These are phyloP conservation scores for Cymbopogon citratus DNA, from an alignment of 176 grass and related monocot genomes.

Conservation along the genomic window DNA sequence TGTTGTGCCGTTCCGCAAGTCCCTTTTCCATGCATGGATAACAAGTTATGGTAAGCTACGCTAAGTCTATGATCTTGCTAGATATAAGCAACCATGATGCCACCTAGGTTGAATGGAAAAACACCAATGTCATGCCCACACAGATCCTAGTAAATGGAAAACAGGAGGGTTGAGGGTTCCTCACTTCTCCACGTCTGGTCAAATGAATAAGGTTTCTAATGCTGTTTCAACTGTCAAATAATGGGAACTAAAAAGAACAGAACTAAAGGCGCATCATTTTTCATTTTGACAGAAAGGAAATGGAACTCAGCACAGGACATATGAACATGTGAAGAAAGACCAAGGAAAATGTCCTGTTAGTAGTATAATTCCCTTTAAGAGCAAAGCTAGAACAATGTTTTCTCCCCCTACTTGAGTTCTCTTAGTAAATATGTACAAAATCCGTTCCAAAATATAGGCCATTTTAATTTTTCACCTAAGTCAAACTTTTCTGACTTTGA, in stretches of 20 bases:
- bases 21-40: background rate
- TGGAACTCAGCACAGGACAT: background rate
- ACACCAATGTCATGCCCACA: background rate
- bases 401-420: background rate
- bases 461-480: background rate
- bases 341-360: background rate
- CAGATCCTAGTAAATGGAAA: too few species aligned
- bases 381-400: background rate
- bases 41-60: conserved; percentile 4
- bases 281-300: background rate
- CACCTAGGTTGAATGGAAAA: conserved; percentile 9
- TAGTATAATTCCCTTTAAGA: background rate
- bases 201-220: background rate
- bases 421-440: background rate
- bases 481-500: background rate
- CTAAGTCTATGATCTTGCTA: background rate
- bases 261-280: background rate
- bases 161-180: too few species aligned
- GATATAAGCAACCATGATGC: background rate
- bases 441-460: background rate
- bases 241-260: background rate
- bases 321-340: background rate
- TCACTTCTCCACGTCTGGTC: background rate
- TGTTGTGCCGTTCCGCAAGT: background rate
- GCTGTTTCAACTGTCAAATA: background rate